Conservation (phyloP, 371 early-diverging fungal genomes). For the Apophysomyces elegans region DNA sequence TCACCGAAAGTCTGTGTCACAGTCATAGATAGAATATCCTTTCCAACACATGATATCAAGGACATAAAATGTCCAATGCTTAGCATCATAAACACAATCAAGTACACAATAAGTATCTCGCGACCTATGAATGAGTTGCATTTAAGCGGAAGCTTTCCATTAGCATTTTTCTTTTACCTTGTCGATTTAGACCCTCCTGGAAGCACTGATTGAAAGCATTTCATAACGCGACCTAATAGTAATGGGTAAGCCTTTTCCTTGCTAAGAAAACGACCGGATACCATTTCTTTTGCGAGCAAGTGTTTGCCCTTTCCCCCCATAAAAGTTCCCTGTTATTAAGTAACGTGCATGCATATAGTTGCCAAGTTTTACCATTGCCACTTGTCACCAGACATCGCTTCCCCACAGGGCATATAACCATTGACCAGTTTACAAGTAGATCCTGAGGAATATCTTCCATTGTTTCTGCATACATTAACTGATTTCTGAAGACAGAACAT, state of each 20-base stretch:
- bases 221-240: conserved; percentile 34
- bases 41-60: conserved; percentile 71
- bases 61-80: conserved; percentile 62
- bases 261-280: conserved; percentile 1
- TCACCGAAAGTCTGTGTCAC: conserved; percentile 65
- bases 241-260: neutral
- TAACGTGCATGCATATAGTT: neutral
- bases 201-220: conserved; percentile 58
- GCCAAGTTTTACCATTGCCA: conserved; percentile 42
- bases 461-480: conserved; percentile 66
- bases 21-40: conserved; percentile 64
- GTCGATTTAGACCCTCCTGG: conserved; percentile 57
- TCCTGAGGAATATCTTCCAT: conserved; percentile 59
- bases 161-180: neutral
- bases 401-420: conserved; percentile 61
- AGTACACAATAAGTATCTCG: conserved; percentile 52
- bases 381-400: conserved; percentile 66
- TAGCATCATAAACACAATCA: conserved; percentile 65
- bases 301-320: conserved; percentile 33
- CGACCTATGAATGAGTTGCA: neutral
- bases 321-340: neutral
- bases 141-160: neutral
- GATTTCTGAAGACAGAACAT: conserved; percentile 39
- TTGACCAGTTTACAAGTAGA: conserved; percentile 53
- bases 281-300: conserved; percentile 43